These are phyloP conservation scores for Epichloe typhina DNA, from an alignment of 2,329 filamentous ascomycete genomes.

Conservation along the genomic window DNA sequence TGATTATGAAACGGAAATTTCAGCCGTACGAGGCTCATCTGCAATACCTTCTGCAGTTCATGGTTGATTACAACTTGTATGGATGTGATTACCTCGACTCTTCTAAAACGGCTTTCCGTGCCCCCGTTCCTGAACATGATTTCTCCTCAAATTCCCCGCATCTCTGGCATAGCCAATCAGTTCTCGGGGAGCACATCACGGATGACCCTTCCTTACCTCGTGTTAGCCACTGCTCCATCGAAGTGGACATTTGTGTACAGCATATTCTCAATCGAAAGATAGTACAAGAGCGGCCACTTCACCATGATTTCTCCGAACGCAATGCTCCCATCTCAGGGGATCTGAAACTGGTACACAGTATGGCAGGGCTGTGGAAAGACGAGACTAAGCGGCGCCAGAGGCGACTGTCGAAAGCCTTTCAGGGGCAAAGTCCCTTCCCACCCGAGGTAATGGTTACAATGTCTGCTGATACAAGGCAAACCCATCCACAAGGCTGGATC, in stretches of 20 bases:
- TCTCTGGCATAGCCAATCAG: conserved; percentile 68
- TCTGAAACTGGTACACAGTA: conserved; percentile 80
- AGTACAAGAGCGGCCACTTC: conserved; percentile 64
- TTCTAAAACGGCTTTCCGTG: conserved; percentile 56
- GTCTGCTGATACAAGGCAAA: conserved; percentile 67
- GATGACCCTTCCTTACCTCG: conserved; percentile 55
- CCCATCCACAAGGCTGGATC: conserved; percentile 71
- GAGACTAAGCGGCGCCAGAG: conserved; percentile 69
- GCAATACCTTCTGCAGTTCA: conserved; percentile 89
- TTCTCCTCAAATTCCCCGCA: conserved; percentile 47
- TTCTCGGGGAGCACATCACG: conserved; percentile 35
- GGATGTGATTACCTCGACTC: conserved; percentile 80
- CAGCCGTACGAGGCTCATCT: conserved; percentile 92
- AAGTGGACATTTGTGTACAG: conserved; percentile 80
- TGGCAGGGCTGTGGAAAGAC: conserved; percentile 87
- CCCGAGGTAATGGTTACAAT: conserved; percentile 74
- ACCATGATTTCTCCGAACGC: conserved; percentile 77
- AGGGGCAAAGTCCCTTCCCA: conserved; percentile 64
- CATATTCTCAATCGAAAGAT: conserved; percentile 72
- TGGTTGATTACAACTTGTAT: conserved; percentile 96
- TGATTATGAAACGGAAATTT: conserved; percentile 68
- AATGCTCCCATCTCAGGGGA: conserved; percentile 48
- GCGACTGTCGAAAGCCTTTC: conserved; percentile 49
- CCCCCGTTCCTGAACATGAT: conserved; percentile 59
- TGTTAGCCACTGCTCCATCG: conserved; percentile 76